Evolutionary conservation across 2,329 filamentous ascomycete species (phyloP), one percentile per base, ranked within the genome.

Genomic region (Zopfia rhizophila): DNA sequence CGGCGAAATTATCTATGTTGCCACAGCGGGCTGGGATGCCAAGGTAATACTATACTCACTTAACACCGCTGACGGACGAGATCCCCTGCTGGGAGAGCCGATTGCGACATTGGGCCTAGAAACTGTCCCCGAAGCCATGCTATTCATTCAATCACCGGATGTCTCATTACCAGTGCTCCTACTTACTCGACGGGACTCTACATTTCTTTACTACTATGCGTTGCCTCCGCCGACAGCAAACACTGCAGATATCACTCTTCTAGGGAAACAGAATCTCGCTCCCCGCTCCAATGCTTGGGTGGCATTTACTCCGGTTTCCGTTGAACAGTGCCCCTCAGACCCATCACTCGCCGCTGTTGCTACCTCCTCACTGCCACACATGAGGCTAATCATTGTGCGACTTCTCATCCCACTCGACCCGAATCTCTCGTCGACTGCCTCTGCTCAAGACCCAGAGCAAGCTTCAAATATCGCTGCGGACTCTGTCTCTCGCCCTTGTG

Each of bases 231-330:
- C 18, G 19, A 46, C 24, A 12, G 47, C 38, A 19, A 36, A 13
- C 12, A 14, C 25, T 2, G 33, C 51, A 22, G 38, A 36, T 7
- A 44, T 70, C 21, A 45, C 24, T 13, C 69, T 81, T 7, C 68
- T 83, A 3, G 82, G 82, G 17, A 76, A 74, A 46, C 83, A 86
- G 55, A 85, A 85, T 52, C 74, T 86, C 3, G 82, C 83, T 7
- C 83, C 83, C 1, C 78, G 83, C 57, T 84, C 82, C 3, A 85
- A 82, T 58, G 77, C 83, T n/a, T 87, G 84, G 84, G 69, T 84
- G 11, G 76, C 82, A 2, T 87, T 86, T 60, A 84, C 82, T 0
- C 83, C 84, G 0, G 80, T 81, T 5, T 78, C 78, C 31, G 70
- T 87, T 14, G 78, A 81, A 7, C 61, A 82, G 2, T 82, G 75